phyloP scores from a whole-genome alignment of 164 flowering plant genomes.

The Macadamia tetraphylla region DNA sequence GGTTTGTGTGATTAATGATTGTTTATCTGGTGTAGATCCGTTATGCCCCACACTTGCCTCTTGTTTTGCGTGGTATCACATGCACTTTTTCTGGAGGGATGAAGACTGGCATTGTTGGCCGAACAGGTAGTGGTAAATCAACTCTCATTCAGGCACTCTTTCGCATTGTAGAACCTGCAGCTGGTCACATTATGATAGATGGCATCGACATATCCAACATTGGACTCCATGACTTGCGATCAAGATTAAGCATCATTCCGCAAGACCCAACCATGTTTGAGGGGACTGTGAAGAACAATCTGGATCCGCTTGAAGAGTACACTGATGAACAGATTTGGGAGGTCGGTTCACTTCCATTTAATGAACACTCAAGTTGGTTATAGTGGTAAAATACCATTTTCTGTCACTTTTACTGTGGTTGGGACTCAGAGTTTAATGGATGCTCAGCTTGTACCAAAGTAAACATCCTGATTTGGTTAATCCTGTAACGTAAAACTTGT shows the following conservation, averaged over 20 bases:
- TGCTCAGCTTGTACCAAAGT: too few relatives aligned
- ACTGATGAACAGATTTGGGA: constrained; percentile 46
- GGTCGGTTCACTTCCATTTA: constrained; percentile 15
- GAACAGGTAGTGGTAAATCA: too few relatives aligned
- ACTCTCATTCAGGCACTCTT: constrained; percentile 19
- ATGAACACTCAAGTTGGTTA: too few relatives aligned
- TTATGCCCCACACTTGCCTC: constrained; percentile 26
- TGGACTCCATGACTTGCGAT: constrained; percentile 41
- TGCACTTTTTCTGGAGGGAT: constrained; percentile 34
- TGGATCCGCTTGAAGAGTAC: constrained; percentile 40
- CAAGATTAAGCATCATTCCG: constrained; percentile 41
- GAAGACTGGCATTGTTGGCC: too few relatives aligned
- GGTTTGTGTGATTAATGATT: too few relatives aligned
- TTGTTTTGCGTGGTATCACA: constrained; percentile 32
- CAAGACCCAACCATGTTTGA: constrained; percentile 49
- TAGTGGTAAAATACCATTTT: too few relatives aligned
- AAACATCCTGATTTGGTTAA: too few relatives aligned
- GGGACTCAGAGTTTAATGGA: too few relatives aligned
- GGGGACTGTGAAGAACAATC: constrained; percentile 36
- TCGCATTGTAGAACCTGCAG: constrained; percentile 14
- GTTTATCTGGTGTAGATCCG: constrained; percentile 5
- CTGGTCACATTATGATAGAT: constrained; percentile 35
- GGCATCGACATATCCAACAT: constrained; percentile 30
- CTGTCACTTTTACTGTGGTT: too few relatives aligned
- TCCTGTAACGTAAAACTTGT: too few relatives aligned